Conservation (phyloP, 192 early-diverging fungal species). For the Backusella luteola region DNA sequence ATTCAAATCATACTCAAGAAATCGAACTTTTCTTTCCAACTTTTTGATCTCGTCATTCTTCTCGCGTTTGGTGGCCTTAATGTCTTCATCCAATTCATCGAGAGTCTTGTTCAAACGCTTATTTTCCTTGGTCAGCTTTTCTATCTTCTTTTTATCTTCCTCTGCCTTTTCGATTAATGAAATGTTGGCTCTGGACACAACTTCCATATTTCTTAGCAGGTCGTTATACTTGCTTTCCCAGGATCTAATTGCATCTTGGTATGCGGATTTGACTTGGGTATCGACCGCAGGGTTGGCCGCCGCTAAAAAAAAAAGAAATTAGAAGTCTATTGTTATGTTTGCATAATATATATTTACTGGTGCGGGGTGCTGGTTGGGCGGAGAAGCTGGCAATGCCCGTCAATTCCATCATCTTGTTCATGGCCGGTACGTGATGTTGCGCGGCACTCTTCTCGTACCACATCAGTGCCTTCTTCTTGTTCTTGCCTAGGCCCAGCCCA, state of each 20-base stretch:
- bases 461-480: too few species aligned
- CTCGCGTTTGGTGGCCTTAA: too few species aligned
- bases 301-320: background rate
- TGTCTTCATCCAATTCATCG: background rate
- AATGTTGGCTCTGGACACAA: background rate
- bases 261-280: background rate
- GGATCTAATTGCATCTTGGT: background rate
- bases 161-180: background rate
- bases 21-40: too few species aligned
- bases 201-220: background rate
- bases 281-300: background rate
- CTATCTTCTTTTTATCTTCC: background rate
- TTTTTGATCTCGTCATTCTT: too few species aligned
- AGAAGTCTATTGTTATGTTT: background rate
- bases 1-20: too few species aligned
- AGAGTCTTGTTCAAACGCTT: background rate
- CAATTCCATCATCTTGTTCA: too few species aligned
- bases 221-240: background rate
- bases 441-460: too few species aligned
- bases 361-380: too few species aligned
- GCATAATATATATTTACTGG: too few species aligned
- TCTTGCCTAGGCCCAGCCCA: too few species aligned
- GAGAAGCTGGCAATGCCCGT: too few species aligned
- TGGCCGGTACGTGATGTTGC: too few species aligned
- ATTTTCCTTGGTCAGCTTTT: background rate